Conservation (phyloP, 805 yeast species). For the Wickerhamomyces mucosus region DNA sequence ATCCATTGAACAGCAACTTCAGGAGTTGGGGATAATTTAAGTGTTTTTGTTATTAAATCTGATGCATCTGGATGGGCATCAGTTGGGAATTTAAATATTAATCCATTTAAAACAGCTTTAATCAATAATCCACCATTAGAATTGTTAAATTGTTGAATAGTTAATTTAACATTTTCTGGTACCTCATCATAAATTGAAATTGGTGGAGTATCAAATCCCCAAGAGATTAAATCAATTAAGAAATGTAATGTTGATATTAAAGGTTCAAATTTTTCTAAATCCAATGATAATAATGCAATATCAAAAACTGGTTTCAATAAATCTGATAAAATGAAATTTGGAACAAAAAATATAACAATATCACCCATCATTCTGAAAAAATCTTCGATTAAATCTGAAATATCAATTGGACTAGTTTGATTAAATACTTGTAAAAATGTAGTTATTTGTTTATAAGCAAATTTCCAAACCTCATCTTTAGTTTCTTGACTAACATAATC, state of each 20-base stretch:
- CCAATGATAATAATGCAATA: constrained; percentile 46
- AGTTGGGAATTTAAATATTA: constrained; percentile 59
- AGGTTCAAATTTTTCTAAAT: constrained; percentile 61
- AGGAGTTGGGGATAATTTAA: constrained; percentile 39
- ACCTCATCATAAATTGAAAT: constrained; percentile 52
- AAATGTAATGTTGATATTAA: constrained; percentile 62
- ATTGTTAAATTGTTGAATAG: constrained; percentile 37
- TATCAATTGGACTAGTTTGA: constrained; percentile 14
- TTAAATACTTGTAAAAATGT: constrained; percentile 42
- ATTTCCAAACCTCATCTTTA: constrained; percentile 59
- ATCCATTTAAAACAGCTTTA: constrained; percentile 47
- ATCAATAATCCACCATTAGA: constrained; percentile 48
- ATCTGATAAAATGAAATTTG: constrained; percentile 35
- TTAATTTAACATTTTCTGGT: constrained; percentile 43
- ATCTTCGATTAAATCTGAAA: constrained; percentile 69
- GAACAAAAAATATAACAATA: constrained; percentile 65
- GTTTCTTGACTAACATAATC: constrained; percentile 37
- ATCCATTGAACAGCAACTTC: constrained; percentile 45
- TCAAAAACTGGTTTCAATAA: constrained; percentile 45
- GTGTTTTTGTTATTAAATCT: constrained; percentile 57
- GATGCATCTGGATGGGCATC: constrained; percentile 69
- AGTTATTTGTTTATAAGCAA: constrained; percentile 57
- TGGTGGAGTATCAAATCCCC: constrained; percentile 81
- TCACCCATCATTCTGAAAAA: constrained; percentile 76
- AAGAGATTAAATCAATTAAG: constrained; percentile 70